These are phyloP conservation scores for Barnettozyma populi DNA, from an alignment of 805 yeast genomes.

Conservation along the genomic window DNA sequence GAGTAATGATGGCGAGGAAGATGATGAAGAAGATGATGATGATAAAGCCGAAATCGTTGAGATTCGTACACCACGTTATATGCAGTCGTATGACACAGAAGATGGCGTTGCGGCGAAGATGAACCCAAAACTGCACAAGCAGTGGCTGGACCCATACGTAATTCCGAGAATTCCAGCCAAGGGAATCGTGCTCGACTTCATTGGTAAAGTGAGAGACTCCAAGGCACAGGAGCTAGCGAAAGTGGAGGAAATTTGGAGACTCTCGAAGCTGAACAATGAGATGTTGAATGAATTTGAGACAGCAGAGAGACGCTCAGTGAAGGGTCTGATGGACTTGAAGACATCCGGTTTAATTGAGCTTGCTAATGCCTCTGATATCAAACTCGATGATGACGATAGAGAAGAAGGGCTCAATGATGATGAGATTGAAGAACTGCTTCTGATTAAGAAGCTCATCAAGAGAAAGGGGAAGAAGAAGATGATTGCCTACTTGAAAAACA, in stretches of 20 bases:
- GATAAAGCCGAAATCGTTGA: constrained; percentile 22
- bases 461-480: constrained; percentile 66
- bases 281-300: constrained; percentile 25
- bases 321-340: constrained; percentile 29
- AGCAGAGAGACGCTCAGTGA: constrained; percentile 30
- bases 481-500: constrained; percentile 45
- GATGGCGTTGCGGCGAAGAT: constrained; percentile 31
- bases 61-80: constrained; percentile 32
- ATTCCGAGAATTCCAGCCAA: constrained; percentile 64
- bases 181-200: constrained; percentile 64
- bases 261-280: constrained; percentile 31
- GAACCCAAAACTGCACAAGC: constrained; percentile 24
- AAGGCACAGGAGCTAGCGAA: constrained; percentile 28
- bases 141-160: constrained; percentile 34
- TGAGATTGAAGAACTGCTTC: constrained; percentile 47
- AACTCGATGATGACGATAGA: constrained; percentile 12
- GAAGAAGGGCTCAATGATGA: constrained; percentile 12
- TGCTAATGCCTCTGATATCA: constrained; percentile 33
- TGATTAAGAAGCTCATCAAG: constrained; percentile 57
- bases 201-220: constrained; percentile 42
- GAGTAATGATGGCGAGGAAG: constrained; percentile 9
- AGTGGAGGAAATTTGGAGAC: constrained; percentile 30
- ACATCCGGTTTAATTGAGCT: constrained; percentile 43
- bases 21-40: too few species aligned
- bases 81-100: constrained; percentile 29